Evolutionary conservation across 495 filamentous ascomycete species (phyloP).

Genomic region (Aspergillus steynii): DNA sequence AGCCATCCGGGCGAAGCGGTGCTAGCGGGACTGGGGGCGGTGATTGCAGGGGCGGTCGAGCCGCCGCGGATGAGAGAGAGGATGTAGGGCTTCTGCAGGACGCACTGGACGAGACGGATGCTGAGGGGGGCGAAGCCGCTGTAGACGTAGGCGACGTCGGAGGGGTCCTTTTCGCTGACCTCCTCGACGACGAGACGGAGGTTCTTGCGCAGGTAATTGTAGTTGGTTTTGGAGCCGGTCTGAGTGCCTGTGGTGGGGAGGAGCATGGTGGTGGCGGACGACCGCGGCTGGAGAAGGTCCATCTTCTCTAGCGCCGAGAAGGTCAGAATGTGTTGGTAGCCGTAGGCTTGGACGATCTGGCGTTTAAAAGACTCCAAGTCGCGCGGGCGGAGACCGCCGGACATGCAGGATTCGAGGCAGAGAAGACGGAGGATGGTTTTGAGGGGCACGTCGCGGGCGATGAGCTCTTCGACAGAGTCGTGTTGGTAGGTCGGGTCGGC

Average conservation of each 20-base stretch:
- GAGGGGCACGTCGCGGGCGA: constrained; percentile 78
- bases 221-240: constrained; percentile 76
- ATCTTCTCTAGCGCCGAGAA: constrained; percentile 88
- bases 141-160: constrained; percentile 96
- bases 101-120: constrained; percentile 90
- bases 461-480: constrained; percentile 88
- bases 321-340: constrained; percentile 90
- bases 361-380: constrained; percentile 89
- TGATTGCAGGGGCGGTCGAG: constrained; percentile 35
- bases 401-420: constrained; percentile 88
- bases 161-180: constrained; percentile 93
- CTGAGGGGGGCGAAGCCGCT: constrained; percentile 94
- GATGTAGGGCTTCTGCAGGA: constrained; percentile 86
- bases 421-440: constrained; percentile 79
- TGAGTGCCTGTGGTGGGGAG: constrained; percentile 62
- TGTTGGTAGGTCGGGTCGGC: constrained; percentile 85
- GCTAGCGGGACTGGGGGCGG: constrained; percentile 48
- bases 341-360: constrained; percentile 87
- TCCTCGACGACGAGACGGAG: constrained; percentile 93
- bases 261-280: constrained; percentile 68
- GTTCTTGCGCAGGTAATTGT: constrained; percentile 79
- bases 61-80: constrained; percentile 65
- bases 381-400: constrained; percentile 79
- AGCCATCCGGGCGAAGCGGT: constrained; percentile 79
- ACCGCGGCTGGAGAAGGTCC: constrained; percentile 72